Percentiles rank a stretch among this genome's conserved stretches.
phyloP scores from a whole-genome alignment of 352 stramenopile species.

The Pythium dissotocum region DNA sequence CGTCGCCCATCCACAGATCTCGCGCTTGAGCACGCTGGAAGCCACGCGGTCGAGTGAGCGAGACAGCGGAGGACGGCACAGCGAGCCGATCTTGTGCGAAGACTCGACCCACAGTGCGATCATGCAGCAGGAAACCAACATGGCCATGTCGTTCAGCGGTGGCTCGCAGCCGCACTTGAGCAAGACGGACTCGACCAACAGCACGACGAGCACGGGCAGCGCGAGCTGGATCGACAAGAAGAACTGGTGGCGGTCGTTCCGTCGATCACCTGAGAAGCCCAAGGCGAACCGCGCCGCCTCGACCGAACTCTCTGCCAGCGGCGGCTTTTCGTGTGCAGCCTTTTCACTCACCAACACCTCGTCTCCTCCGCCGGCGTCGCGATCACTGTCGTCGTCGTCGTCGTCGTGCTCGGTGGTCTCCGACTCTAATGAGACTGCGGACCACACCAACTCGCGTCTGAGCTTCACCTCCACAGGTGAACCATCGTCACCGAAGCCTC shows the following conservation, averaged over 20 bases:
- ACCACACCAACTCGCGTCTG: slow-evolving; percentile 12
- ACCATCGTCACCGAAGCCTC: slow-evolving; percentile 12
- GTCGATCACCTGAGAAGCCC: slow-evolving; percentile 42
- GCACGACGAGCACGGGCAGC: slow-evolving; percentile 23
- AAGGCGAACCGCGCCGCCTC: slow-evolving; percentile 18
- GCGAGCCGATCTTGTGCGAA: slow-evolving; percentile 30
- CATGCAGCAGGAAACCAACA: slow-evolving; percentile 16
- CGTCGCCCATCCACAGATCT: slow-evolving; percentile 32
- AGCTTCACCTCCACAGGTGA: slow-evolving; percentile 16
- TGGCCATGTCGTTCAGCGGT: not conserved
- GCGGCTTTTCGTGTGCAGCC: slow-evolving; percentile 41
- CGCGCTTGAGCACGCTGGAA: slow-evolving; percentile 35
- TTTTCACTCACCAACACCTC: slow-evolving; percentile 40
- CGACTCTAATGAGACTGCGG: slow-evolving; percentile 17
- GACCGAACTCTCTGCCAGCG: slow-evolving; percentile 63
- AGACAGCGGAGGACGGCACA: slow-evolving; percentile 24
- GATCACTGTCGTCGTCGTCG: slow-evolving; percentile 24
- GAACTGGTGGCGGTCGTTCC: slow-evolving; percentile 72
- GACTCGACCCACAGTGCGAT: slow-evolving; percentile 32
- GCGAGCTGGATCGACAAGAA: slow-evolving; percentile 49
- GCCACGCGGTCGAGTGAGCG: slow-evolving; percentile 10
- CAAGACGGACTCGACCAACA: slow-evolving; percentile 45
- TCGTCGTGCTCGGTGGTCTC: slow-evolving; percentile 21
- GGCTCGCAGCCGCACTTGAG: slow-evolving; percentile 28
- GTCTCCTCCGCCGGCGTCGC: slow-evolving; percentile 20